Evolutionary conservation across 2,329 filamentous ascomycete species (phyloP), one percentile per base, ranked within the genome.

Genomic region (Trichoderma polysporum): DNA sequence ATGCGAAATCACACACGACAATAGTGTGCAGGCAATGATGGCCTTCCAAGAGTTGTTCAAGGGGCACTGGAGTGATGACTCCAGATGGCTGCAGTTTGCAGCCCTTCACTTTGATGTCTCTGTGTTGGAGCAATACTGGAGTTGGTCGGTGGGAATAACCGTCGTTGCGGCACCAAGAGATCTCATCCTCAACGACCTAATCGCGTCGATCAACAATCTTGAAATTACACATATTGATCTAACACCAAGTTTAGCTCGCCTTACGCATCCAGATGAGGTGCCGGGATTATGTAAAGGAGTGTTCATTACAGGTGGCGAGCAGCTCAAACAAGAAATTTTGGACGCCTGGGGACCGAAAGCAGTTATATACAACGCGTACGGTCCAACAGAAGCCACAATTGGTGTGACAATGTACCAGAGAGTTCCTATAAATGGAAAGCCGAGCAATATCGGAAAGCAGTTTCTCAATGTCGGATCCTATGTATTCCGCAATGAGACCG

Each of bases 81-180:
- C 93, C 0, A 87, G 91, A 67, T 97, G 93, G 90, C 82, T 97
- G 0, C 94, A 97, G 74, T 97, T 97, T 74, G 94, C 94, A 1
- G 94, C 93, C 0, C 92, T 97, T 66, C 94, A 97, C 76, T 97
- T 97, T 69, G 94, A 97, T 73, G 94, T 97, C 4, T 95, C 92
- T 1, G 91, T 97, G 0, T 83, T 97, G 0, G 94, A 97, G 74
- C 94, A 97, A 73, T 97, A 94, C 76, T 97, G 93, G 93, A 95
- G 90, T 67, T 97, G 94, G 94, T 93, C 90, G 31, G 91, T 95
- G 0, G 93, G 93, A 1, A 93, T 97, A 29, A 90, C 91, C 4
- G 85, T 97, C 0, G 90, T 94, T 2, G 89, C 91, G 2, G 93
- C 92, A 7, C 91, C 92, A 0, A 86, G 92, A 70, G 93, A 97